These are phyloP conservation scores for Heliosperma pusillum DNA, from an alignment of 148 eudicot genomes.

Conservation along the genomic window DNA sequence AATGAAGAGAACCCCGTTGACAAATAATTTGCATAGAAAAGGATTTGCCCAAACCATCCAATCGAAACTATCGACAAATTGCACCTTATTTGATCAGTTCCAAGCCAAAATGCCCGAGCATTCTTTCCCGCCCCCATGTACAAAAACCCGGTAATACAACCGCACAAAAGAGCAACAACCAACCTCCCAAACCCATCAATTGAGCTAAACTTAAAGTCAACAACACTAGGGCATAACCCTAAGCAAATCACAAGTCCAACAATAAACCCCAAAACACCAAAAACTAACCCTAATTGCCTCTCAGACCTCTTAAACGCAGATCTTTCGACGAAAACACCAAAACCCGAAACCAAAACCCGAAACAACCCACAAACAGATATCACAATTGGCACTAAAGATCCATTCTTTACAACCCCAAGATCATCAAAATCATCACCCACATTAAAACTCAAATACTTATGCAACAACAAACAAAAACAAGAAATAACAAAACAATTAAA, in stretches of 20 bases:
- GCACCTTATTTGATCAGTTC: slow-evolving; percentile 83
- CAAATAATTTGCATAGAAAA: slow-evolving; percentile 60
- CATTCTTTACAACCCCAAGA: slow-evolving; percentile 54
- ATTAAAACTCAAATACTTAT: slow-evolving; percentile 35
- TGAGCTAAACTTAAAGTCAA: slow-evolving; percentile 53
- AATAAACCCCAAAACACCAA: slow-evolving; percentile 55
- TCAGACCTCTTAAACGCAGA: slow-evolving; percentile 79
- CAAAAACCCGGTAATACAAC: slow-evolving; percentile 53
- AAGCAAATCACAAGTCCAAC: slow-evolving; percentile 43
- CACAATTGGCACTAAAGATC: slow-evolving; percentile 60
- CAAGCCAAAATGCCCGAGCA: slow-evolving; percentile 94
- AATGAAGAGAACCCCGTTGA: slow-evolving; percentile 53
- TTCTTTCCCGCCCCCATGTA: slow-evolving; percentile 64
- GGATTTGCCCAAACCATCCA: slow-evolving; percentile 66
- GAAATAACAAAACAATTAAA: slow-evolving; percentile 50
- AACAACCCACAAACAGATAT: slow-evolving; percentile 43
- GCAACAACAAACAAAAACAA: slow-evolving; percentile 44
- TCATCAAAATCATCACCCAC: slow-evolving; percentile 19
- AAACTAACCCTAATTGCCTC: slow-evolving; percentile 54
- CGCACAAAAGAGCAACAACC: slow-evolving; percentile 45
- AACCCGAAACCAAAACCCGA: slow-evolving; percentile 46
- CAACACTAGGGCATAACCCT: slow-evolving; percentile 46
- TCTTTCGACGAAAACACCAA: slow-evolving; percentile 59
- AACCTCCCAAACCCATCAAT: slow-evolving; percentile 63
- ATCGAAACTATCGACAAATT: slow-evolving; percentile 67